Base-by-base conservation (phyloP, 176 grass and related monocot species). In the Cenchrus fungigraminus region DNA sequence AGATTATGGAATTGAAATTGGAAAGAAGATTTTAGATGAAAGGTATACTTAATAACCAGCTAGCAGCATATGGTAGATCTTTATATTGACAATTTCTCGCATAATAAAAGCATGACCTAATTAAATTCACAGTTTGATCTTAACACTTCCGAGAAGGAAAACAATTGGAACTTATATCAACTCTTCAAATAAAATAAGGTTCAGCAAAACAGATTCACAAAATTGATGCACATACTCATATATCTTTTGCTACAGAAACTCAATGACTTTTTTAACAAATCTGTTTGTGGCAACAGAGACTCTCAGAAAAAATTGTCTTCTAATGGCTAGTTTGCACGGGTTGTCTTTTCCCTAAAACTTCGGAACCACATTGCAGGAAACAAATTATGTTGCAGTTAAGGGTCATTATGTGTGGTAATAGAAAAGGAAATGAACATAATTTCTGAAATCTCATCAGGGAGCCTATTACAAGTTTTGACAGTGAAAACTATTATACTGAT, bases 161-260 rank as follows among this genome's bases (percentile, higher is more conserved):
- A n/a, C 2, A 47, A 78, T 46, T 50, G 58, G 69, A 75, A 67
- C 47, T 12, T 49, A 50, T 58, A 73, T 5, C 1, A 57, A 66
- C 60, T 74, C 60, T 49, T 81, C 17, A 75, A 3, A 46, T 43
- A 59, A 87, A 87, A 51, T 14, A 74, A 58, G 53, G 68, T 6
- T 4, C 0, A 46, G 0, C 7, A 43, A 45, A 60, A 44, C 19
- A 60, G 44, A 77, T 60, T 25, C 12, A 60, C 37, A 61, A 20
- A 59, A 59, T 8, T 25, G 40, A 45, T 8, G 9, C 49, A 66
- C 40, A 44, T 6, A 56, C 47, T 78, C 54, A 25, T 55, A 54
- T 47, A 80, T 2, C n/a, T 75, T 57, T n/a, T 59, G 60, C 12
- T 58, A 34, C 63, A 71, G 2, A 81, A 19, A 69, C 14, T 74